Evolutionary conservation across 2,329 filamentous ascomycete species (phyloP).

Genomic region (Fusarium humuli): DNA sequence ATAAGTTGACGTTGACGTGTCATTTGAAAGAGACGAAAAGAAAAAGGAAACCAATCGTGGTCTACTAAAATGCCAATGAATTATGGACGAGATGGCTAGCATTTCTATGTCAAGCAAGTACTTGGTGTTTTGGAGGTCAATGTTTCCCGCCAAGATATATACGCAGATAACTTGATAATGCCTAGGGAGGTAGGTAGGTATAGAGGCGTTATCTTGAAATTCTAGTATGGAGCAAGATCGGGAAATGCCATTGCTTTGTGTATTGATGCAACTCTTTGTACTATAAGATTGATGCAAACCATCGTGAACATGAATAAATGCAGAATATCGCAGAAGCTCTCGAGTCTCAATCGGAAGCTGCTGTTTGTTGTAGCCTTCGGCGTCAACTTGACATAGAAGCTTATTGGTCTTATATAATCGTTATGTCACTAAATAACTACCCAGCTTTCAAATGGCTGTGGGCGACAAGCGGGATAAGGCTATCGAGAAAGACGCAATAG

Average conservation of each 20-base stretch:
- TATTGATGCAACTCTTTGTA: too few species aligned
- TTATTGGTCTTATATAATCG: neutral
- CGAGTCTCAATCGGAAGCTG: neutral
- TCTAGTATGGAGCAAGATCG: too few species aligned
- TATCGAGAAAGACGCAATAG: slow-evolving; percentile 1
- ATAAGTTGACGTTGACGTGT: too few species aligned
- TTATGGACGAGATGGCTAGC: neutral
- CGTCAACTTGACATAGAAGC: neutral
- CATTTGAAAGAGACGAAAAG: too few species aligned
- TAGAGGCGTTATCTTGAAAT: too few species aligned
- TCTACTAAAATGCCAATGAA: neutral
- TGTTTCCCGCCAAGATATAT: neutral
- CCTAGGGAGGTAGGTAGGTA: neutral
- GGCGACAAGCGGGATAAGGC: neutral
- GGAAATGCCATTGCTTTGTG: too few species aligned
- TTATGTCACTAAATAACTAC: neutral
- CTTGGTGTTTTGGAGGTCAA: neutral
- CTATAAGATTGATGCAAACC: neutral
- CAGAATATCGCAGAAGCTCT: neutral
- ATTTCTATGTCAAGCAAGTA: neutral
- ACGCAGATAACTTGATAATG: neutral
- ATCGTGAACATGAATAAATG: neutral
- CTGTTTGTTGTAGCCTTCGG: neutral
- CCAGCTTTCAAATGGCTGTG: slow-evolving; percentile 5
- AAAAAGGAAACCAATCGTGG: too few species aligned